phyloP scores from a whole-genome alignment of 306 rosid genomes.

The Trifolium pratense region DNA sequence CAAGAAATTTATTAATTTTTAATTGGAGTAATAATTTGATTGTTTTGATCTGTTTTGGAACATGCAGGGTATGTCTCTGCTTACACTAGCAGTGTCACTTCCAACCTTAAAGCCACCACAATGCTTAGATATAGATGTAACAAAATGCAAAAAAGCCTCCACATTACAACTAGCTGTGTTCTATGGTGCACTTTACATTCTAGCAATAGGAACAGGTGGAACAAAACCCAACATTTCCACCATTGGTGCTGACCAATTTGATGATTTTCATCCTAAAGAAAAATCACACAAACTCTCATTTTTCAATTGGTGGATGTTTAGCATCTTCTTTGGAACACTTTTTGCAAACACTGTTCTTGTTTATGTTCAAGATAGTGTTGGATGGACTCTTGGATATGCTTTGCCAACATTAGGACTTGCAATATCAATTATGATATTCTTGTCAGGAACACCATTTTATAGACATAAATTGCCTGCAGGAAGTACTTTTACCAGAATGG shows the following conservation, averaged over 20 bases:
- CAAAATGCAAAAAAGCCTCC: slow-evolving; percentile 50
- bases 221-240: slow-evolving; percentile 95
- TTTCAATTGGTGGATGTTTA: slow-evolving; percentile 97
- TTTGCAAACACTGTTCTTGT: slow-evolving; percentile 74
- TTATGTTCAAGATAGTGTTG: slow-evolving; percentile 75
- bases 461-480: slow-evolving; percentile 78
- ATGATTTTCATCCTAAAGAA: slow-evolving; percentile 78
- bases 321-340: slow-evolving; percentile 87
- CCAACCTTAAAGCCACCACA: slow-evolving; percentile 50
- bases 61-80: slow-evolving; percentile 54
- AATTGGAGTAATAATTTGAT: background rate
- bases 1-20: no score
- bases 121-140: slow-evolving; percentile 37
- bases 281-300: slow-evolving; percentile 75
- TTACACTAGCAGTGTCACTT: slow-evolving; percentile 59
- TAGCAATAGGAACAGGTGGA: slow-evolving; percentile 91
- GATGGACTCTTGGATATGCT: slow-evolving; percentile 84
- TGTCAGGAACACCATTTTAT: slow-evolving; percentile 69
- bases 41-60: slow-evolving; percentile 12
- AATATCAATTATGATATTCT: slow-evolving; percentile 60
- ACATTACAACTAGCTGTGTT: slow-evolving; percentile 50
- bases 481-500: slow-evolving; percentile 71
- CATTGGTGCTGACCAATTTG: slow-evolving; percentile 95
- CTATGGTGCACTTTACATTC: slow-evolving; percentile 62
- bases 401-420: slow-evolving; percentile 83